These are phyloP conservation scores for Caloboletus inedulis DNA, from an alignment of 1,284 basidiomycete genomes.

Conservation along the genomic window DNA sequence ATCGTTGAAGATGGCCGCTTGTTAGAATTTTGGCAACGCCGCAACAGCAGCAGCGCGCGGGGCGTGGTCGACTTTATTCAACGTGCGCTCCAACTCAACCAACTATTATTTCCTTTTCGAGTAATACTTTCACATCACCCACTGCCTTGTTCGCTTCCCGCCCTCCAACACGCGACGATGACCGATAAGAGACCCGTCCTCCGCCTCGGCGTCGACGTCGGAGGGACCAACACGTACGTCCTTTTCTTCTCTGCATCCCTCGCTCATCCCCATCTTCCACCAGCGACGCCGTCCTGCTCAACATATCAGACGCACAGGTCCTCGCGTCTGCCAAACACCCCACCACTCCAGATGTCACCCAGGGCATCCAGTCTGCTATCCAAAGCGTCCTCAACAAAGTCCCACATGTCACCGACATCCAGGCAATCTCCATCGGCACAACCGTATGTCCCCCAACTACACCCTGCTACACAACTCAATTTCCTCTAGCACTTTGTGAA, in stretches of 20 bases:
- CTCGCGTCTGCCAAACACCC: slow-evolving; percentile 37
- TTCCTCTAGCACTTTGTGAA: slow-evolving; percentile 45
- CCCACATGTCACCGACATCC: slow-evolving; percentile 23
- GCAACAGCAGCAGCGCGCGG: background rate
- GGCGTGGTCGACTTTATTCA: slow-evolving; percentile 9
- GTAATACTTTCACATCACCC: slow-evolving; percentile 22
- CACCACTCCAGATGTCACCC: slow-evolving; percentile 36
- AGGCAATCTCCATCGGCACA: slow-evolving; percentile 38
- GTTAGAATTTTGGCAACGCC: slow-evolving; percentile 14
- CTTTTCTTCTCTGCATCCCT: rapidly evolving
- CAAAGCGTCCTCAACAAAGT: slow-evolving; percentile 27
- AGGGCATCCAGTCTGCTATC: slow-evolving; percentile 36
- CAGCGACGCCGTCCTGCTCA: slow-evolving; percentile 38
- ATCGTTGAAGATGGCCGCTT: slow-evolving; percentile 24
- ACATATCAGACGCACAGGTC: slow-evolving; percentile 21
- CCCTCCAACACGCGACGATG: no score
- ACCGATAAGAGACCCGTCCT: background rate
- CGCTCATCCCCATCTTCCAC: background rate
- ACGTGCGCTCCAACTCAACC: slow-evolving; percentile 1
- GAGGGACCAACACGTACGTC: slow-evolving; percentile 38
- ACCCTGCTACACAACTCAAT: background rate
- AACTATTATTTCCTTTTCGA: slow-evolving; percentile 6
- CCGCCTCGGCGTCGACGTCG: slow-evolving; percentile 38
- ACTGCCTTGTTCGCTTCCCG: background rate
- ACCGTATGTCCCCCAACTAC: slow-evolving; percentile 25